Conservation (phyloP, 2,329 filamentous ascomycete genomes). For the Stagonosporopsis rhizophila region DNA sequence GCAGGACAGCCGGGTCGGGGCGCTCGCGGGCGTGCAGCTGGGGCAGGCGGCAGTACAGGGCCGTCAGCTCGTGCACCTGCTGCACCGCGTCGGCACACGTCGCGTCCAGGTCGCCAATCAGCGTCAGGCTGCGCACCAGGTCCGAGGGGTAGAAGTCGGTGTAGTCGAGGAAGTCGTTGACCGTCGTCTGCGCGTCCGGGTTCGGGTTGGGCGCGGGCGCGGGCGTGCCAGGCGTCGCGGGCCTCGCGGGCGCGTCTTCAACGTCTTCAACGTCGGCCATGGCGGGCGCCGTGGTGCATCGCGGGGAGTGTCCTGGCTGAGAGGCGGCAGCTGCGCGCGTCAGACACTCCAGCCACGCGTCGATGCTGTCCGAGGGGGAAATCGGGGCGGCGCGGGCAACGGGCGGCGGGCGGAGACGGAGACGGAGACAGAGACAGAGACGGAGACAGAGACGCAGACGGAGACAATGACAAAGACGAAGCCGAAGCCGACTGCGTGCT, state of each 20-base stretch:
- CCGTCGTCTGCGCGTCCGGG: constrained; percentile 69
- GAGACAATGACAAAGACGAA: too few relatives aligned
- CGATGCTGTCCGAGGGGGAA: constrained; percentile 38
- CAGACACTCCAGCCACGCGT: constrained; percentile 50
- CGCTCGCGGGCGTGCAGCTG: constrained; percentile 53
- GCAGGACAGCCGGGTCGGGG: constrained; percentile 57
- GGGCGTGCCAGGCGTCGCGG: constrained; percentile 39
- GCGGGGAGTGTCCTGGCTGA: constrained; percentile 34
- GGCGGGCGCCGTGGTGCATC: constrained; percentile 35
- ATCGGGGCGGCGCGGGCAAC: constrained; percentile 34
- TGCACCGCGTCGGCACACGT: constrained; percentile 53
- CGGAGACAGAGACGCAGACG: too few relatives aligned
- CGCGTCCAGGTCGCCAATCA: constrained; percentile 62
- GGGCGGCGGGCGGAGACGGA: constrained; percentile 31
- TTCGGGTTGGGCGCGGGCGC: constrained; percentile 63
- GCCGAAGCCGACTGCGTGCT: constrained; percentile 22
- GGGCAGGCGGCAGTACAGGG: constrained; percentile 59
- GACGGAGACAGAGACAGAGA: too few relatives aligned
- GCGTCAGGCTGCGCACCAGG: constrained; percentile 66
- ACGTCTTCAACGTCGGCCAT: constrained; percentile 46
- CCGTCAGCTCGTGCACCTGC: constrained; percentile 57
- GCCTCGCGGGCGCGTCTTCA: too few relatives aligned
- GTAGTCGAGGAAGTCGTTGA: constrained; percentile 73
- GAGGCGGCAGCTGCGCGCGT: constrained; percentile 46
- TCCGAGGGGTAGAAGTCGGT: constrained; percentile 73